Evolutionary conservation across 805 yeast species (phyloP).

Genomic region (Metschnikowia shivogae): DNA sequence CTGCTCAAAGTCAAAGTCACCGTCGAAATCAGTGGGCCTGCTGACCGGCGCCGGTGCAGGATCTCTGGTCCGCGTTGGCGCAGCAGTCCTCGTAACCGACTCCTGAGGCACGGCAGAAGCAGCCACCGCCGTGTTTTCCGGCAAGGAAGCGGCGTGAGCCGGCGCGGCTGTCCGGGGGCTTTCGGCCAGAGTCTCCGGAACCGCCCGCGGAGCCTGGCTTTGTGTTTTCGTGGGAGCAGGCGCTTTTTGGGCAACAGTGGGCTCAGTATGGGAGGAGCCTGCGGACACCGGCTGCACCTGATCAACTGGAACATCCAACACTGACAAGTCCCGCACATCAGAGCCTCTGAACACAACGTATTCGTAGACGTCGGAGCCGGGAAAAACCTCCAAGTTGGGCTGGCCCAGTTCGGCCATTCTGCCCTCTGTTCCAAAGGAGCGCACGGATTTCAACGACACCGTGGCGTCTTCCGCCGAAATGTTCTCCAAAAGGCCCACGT

Average conservation of each 20-base stretch:
- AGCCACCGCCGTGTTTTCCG: not conserved
- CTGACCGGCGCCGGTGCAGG: conserved; percentile 13
- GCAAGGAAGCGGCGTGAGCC: not conserved
- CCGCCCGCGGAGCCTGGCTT: conserved; percentile 2
- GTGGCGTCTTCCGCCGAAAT: conserved; percentile 90
- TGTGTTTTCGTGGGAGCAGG: conserved; percentile 23
- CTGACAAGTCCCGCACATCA: conserved; percentile 85
- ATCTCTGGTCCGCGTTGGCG: conserved; percentile 6
- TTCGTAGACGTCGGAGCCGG: conserved; percentile 67
- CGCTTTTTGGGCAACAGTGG: conserved; percentile 17
- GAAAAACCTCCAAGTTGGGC: conserved; percentile 65
- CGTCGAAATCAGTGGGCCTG: conserved; percentile 25
- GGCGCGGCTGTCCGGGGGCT: not conserved
- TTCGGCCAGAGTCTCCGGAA: not conserved
- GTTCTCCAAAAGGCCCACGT: conserved; percentile 82
- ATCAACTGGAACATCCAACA: conserved; percentile 67
- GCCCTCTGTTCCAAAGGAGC: conserved; percentile 90
- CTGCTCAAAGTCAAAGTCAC: conserved; percentile 72
- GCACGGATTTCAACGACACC: conserved; percentile 74
- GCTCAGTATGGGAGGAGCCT: conserved; percentile 4
- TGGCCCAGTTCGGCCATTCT: conserved; percentile 56
- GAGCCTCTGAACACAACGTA: conserved; percentile 83
- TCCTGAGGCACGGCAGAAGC: not conserved
- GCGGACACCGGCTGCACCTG: conserved; percentile 50
- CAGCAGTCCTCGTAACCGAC: not conserved